Evolutionary conservation across 768 basidiomycete genomes (phyloP).

Genomic region (Tremella mesenterica): DNA sequence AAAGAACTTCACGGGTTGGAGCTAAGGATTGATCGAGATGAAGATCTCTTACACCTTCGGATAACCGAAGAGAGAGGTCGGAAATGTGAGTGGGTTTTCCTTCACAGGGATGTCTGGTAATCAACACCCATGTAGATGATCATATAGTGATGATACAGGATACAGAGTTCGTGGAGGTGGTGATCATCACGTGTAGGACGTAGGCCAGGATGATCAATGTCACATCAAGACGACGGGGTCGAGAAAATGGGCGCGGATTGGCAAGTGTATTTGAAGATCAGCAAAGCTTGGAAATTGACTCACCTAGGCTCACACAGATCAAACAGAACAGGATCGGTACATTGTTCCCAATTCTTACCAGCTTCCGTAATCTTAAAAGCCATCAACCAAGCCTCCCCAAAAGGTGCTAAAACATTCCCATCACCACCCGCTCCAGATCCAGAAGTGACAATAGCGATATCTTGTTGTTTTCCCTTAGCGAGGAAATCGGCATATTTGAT

Average conservation of each 20-base stretch:
- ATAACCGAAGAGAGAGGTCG: slow-evolving; percentile 82
- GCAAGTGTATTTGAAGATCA: too few relatives aligned
- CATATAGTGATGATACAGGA: too few relatives aligned
- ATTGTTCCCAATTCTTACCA: slow-evolving; percentile 78
- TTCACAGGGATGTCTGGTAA: slow-evolving; percentile 81
- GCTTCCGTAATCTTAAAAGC: slow-evolving; percentile 84
- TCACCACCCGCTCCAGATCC: slow-evolving; percentile 19
- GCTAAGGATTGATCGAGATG: slow-evolving; percentile 88
- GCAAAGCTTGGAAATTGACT: too few relatives aligned
- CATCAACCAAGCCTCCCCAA: slow-evolving; percentile 76
- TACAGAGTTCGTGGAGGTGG: too few relatives aligned
- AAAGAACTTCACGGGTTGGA: slow-evolving; percentile 81
- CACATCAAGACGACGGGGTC: too few relatives aligned
- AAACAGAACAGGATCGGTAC: slow-evolving; percentile 85
- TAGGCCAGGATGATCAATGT: too few relatives aligned
- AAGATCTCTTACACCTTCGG: slow-evolving; percentile 89
- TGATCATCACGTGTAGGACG: too few relatives aligned
- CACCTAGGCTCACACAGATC: slow-evolving; percentile 91
- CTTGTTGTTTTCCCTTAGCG: slow-evolving; percentile 55
- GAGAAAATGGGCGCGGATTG: too few relatives aligned
- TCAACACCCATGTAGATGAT: background rate
- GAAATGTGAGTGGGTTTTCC: slow-evolving; percentile 80
- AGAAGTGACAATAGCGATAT: slow-evolving; percentile 47
- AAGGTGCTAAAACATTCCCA: slow-evolving; percentile 52
- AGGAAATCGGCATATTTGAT: slow-evolving; percentile 86